Evolutionary conservation across 2,329 filamentous ascomycete species (phyloP).

Genomic region (Fusarium metavorans): DNA sequence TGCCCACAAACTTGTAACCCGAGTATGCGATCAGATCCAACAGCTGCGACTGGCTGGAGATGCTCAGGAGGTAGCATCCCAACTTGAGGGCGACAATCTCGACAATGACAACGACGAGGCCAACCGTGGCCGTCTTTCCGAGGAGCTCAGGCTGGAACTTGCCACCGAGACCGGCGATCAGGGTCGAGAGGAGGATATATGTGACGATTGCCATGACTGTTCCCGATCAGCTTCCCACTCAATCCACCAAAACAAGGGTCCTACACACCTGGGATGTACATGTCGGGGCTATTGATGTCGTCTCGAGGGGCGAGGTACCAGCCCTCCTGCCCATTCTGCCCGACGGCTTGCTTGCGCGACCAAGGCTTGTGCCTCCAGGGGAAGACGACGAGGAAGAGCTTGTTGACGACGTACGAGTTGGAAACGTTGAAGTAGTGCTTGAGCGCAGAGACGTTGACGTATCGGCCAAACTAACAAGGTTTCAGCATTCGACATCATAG

Average conservation of each 20-base stretch:
- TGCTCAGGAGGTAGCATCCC: constrained; percentile 92
- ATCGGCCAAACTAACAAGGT: constrained; percentile 67
- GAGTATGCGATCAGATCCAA: constrained; percentile 95
- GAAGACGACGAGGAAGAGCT: constrained; percentile 93
- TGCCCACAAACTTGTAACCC: constrained; percentile 98
- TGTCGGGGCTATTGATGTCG: constrained; percentile 97
- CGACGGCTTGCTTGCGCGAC: constrained; percentile 87
- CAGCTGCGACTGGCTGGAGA: constrained; percentile 93
- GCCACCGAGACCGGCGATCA: constrained; percentile 89
- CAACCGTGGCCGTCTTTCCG: constrained; percentile 87
- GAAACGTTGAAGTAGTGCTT: constrained; percentile 99
- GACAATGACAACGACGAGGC: constrained; percentile 83
- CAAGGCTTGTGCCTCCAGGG: constrained; percentile 98
- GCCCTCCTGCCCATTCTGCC: constrained; percentile 76
- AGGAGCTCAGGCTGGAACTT: constrained; percentile 95
- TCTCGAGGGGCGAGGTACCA: constrained; percentile 93
- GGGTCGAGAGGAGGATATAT: constrained; percentile 92
- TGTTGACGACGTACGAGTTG: constrained; percentile 95
- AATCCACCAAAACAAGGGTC: no score
- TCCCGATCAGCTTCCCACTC: constrained; percentile 35
- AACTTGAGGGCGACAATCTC: constrained; percentile 93
- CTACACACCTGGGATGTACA: constrained; percentile 85
- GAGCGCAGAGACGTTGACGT: constrained; percentile 90
- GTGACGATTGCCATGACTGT: constrained; percentile 94
- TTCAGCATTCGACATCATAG: constrained; percentile 21